These are phyloP conservation scores for Epicoccum nigrum DNA, from an alignment of 2,329 filamentous ascomycete species.

Conservation along the genomic window DNA sequence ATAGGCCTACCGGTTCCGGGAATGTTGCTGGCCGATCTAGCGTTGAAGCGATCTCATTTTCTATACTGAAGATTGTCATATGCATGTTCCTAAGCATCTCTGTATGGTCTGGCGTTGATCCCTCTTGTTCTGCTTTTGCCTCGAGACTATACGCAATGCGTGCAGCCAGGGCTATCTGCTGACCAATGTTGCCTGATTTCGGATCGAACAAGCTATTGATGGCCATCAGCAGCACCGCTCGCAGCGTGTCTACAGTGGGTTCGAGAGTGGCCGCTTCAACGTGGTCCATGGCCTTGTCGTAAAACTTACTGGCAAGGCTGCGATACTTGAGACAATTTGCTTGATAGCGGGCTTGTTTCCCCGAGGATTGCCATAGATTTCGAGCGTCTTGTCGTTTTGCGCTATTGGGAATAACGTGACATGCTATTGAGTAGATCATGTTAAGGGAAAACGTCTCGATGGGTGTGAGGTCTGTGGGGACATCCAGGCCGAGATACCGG, in stretches of 20 bases:
- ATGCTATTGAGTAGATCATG: conserved; percentile 47
- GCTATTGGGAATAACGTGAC: conserved; percentile 38
- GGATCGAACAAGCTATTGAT: conserved; percentile 47
- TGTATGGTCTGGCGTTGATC: conserved; percentile 28
- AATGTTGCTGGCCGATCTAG: conserved; percentile 45
- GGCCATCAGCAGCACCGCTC: conserved; percentile 41
- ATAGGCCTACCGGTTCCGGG: conserved; percentile 39
- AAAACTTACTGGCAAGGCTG: conserved; percentile 33
- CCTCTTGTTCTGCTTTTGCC: conserved; percentile 34
- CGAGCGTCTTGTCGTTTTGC: conserved; percentile 29
- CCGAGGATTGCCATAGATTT: conserved; percentile 30
- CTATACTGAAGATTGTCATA: conserved; percentile 44
- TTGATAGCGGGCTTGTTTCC: conserved; percentile 38
- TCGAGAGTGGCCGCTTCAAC: conserved; percentile 43
- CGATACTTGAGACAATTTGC: conserved; percentile 40
- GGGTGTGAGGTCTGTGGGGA: conserved; percentile 31
- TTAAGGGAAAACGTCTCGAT: conserved; percentile 41
- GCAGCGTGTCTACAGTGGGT: conserved; percentile 39
- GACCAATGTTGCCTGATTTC: conserved; percentile 43
- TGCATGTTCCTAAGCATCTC: conserved; percentile 40
- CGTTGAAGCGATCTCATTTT: conserved; percentile 45
- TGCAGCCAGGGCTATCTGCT: conserved; percentile 45
- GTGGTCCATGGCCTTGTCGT: conserved; percentile 39
- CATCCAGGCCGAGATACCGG: conserved; percentile 33
- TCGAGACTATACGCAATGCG: conserved; percentile 43